These are phyloP conservation scores for Quercus agrifolia DNA, from an alignment of 306 rosid species.

Conservation along the genomic window DNA sequence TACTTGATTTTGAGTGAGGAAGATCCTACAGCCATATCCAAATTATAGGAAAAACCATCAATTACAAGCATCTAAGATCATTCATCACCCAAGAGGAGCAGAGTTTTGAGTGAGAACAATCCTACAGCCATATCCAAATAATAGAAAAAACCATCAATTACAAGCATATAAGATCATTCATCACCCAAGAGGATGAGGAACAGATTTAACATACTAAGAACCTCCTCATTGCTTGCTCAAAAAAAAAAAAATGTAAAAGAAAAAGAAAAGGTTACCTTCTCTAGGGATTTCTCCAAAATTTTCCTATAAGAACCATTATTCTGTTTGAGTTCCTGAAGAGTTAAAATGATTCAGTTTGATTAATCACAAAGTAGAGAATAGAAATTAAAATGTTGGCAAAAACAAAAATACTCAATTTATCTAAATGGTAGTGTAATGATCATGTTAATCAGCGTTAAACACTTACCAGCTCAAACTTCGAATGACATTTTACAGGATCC, in stretches of 20 bases:
- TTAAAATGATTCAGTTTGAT: neutral
- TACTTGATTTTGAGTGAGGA: conserved; percentile 32
- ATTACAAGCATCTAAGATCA: conserved; percentile 20
- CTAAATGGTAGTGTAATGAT: neutral
- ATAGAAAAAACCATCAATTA: conserved; percentile 16
- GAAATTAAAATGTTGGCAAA: neutral
- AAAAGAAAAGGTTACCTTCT: conserved; percentile 33
- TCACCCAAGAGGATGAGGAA: conserved; percentile 9
- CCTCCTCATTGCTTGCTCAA: neutral
- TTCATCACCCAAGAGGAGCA: conserved; percentile 7
- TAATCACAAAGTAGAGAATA: conserved; percentile 11
- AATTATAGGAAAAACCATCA: conserved; percentile 15
- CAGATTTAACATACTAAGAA: neutral
- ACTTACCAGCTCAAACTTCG: conserved; percentile 52
- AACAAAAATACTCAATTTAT: neutral
- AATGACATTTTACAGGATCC: conserved; percentile 50
- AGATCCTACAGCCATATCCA: conserved; percentile 31
- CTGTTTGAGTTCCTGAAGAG: conserved; percentile 45
- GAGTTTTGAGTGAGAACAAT: neutral
- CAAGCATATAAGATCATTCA: conserved; percentile 15
- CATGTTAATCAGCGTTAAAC: conserved; percentile 4
- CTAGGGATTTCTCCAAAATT: conserved; percentile 42
- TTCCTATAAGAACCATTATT: conserved; percentile 30
- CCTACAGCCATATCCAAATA: conserved; percentile 25
- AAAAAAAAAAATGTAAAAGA: neutral